Evolutionary conservation across 176 grass and related monocot species (phyloP), one percentile per base, ranked within the genome.

Genomic region (Avena insularis): DNA sequence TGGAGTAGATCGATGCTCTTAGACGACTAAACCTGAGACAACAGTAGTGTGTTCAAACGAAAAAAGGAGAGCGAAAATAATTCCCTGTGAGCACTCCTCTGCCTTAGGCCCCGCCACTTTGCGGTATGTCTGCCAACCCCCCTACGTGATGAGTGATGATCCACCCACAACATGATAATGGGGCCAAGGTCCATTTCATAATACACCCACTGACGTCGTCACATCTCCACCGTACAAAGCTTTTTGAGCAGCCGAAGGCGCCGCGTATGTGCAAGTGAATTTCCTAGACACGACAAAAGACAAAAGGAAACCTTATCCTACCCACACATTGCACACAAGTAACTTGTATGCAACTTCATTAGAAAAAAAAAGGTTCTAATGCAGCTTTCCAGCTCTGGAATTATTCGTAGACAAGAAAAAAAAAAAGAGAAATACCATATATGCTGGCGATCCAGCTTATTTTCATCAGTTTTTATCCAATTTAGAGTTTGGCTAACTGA

Each of bases 261-360:
- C 88, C 84, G 88, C 88, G 72, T 86, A 20, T 46, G 51, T 76
- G 79, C 51, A 29, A 71, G 83, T 82, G 82, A 86, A 82, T 79
- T 86, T 82, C 29, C 8, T 3, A 17, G 84, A 86, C 60, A 69
- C 75, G 50, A 82, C 70, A 70, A 23, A 75, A 82, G 6, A 76
- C 69, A 51, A 36, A 68, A 82, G 6, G 13, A 19, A 51, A 15
- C 0, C 36, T 90, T 59, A 61, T 29, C 49, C 71, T 70, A 82
- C 60, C 77, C 88, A 16, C 27, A n/a, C 21, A 82, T 70, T 55
- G 83, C 78, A 60, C 60, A 77, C 83, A 27, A 31, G 61, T 38
- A 45, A 4, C 50, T 53, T 60, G 38, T 4, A 9, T 48, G 58
- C 23, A 81, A 40, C 43, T 76, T 85, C 58, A 66, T 33, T 66